phyloP scores from a whole-genome alignment of 176 grass and related monocot genomes.

The Echinochloa phyllopogon region DNA sequence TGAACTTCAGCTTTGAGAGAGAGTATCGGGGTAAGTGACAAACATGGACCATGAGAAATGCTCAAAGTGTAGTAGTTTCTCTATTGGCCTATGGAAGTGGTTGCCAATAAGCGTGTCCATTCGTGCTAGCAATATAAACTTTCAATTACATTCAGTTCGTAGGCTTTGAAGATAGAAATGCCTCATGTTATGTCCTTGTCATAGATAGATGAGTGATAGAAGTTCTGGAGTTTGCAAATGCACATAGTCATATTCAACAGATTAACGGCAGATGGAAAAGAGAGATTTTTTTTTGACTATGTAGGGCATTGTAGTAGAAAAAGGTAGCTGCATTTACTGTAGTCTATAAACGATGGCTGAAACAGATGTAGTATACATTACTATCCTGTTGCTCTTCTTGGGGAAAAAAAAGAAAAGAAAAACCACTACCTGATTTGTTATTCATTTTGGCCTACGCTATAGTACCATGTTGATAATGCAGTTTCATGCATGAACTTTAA shows the following conservation, averaged over 20 bases:
- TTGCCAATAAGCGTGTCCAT: constrained; percentile 6
- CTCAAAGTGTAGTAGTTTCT: neutral
- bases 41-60: neutral
- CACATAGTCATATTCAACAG: neutral
- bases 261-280: neutral
- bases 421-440: neutral
- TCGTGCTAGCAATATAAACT: neutral
- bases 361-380: neutral
- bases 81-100: neutral
- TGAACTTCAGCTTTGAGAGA: neutral
- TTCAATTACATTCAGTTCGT: neutral
- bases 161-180: neutral
- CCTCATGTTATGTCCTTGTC: neutral
- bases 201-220: neutral
- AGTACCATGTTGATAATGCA: neutral
- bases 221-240: constrained; percentile 27
- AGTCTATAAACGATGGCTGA: neutral
- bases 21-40: neutral
- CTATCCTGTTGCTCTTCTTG: neutral
- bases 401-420: neutral
- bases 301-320: neutral
- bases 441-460: neutral
- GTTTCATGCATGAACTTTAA: neutral
- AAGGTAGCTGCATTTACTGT: neutral
- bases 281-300: neutral